phyloP scores from a whole-genome alignment of 352 stramenopile genomes.

The Pythium dissotocum region DNA sequence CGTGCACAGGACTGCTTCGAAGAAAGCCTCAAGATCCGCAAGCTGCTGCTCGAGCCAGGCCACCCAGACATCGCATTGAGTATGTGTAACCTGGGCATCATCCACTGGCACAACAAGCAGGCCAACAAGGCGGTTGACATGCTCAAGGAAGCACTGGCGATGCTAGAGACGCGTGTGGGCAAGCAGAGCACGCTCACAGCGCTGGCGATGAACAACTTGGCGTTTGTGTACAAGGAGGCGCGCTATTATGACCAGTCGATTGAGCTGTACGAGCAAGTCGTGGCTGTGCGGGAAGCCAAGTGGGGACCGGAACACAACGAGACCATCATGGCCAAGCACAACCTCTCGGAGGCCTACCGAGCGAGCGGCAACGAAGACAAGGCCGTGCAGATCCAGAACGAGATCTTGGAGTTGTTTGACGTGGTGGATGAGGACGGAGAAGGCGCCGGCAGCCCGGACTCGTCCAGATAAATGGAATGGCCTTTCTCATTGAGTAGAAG shows the following conservation, averaged over 20 bases:
- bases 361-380: conserved; percentile 79
- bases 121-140: conserved; percentile 59
- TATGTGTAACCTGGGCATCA: conserved; percentile 82
- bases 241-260: conserved; percentile 67
- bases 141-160: conserved; percentile 56
- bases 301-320: conserved; percentile 71
- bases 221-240: conserved; percentile 78
- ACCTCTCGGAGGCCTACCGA: conserved; percentile 76
- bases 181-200: conserved; percentile 61
- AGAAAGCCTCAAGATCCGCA: conserved; percentile 77
- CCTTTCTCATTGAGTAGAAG: neutral
- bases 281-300: conserved; percentile 58
- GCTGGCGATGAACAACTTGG: conserved; percentile 83
- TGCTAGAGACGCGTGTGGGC: conserved; percentile 66
- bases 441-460: neutral
- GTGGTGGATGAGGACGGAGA: conserved; percentile 17
- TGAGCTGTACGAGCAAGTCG: conserved; percentile 67
- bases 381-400: conserved; percentile 72
- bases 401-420: conserved; percentile 81
- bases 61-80: conserved; percentile 80
- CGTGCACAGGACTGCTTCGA: conserved; percentile 77
- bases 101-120: conserved; percentile 86
- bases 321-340: conserved; percentile 83
- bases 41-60: conserved; percentile 61
- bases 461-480: neutral